These are phyloP conservation scores for Gossypium trilobum DNA, from an alignment of 441 rosid species.

Conservation along the genomic window DNA sequence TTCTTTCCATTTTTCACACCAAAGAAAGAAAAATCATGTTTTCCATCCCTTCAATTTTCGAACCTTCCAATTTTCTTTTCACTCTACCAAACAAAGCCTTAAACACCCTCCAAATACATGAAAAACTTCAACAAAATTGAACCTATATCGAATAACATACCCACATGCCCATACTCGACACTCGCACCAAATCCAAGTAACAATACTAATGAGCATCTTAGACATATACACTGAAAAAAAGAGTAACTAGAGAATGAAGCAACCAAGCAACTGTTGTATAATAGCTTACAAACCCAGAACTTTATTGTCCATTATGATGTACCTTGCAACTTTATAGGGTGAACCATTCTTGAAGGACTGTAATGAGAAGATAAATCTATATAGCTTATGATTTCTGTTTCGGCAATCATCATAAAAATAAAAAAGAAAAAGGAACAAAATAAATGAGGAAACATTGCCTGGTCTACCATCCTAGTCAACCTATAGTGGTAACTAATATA, in stretches of 20 bases:
- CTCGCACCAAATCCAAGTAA: neutral
- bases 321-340: neutral
- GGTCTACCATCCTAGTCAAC: conserved; percentile 13
- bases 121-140: too few species aligned
- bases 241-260: neutral
- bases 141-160: neutral
- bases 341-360: neutral
- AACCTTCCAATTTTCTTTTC: too few species aligned
- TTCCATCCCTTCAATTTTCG: too few species aligned
- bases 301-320: neutral
- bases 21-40: too few species aligned
- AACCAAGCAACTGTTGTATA: neutral
- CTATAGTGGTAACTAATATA: conserved; percentile 2
- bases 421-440: neutral
- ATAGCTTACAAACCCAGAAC: neutral
- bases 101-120: too few species aligned
- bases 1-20: too few species aligned
- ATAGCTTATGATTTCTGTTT: neutral
- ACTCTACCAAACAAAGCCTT: too few species aligned
- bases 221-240: neutral
- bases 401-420: conserved; percentile 11
- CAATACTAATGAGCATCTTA: neutral
- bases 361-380: neutral
- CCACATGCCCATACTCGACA: neutral
- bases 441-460: conserved; percentile 2